Evolutionary conservation across 139 green algal genomes (phyloP).

Genomic region (Astrephomene gubernaculifera): DNA sequence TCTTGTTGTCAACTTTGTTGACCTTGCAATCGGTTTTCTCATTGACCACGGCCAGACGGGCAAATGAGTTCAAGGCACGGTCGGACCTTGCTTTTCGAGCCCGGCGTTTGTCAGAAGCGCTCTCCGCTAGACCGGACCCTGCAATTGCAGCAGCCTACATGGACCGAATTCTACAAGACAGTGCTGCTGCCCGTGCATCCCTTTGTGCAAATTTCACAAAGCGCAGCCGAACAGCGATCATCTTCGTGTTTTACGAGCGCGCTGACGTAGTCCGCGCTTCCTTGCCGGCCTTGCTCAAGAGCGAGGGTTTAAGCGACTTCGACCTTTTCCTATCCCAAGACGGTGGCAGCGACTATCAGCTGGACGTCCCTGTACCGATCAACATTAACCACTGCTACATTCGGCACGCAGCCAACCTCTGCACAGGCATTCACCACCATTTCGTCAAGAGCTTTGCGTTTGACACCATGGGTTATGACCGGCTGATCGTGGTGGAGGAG

Average conservation of each 20-base stretch:
- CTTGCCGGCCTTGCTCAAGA: neutral
- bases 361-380: neutral
- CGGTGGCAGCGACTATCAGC: neutral
- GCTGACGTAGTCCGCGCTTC: neutral
- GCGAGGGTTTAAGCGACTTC: neutral
- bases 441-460: slow-evolving; percentile 17
- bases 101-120: too few relatives aligned
- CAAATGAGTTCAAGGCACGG: too few relatives aligned
- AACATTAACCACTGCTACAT: neutral
- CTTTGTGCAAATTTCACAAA: neutral
- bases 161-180: neutral
- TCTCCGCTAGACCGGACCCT: too few relatives aligned
- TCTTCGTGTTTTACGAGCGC: slow-evolving; percentile 10
- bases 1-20: too few relatives aligned
- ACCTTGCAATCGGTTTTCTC: too few relatives aligned
- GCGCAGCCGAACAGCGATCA: neutral
- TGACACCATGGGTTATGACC: slow-evolving; percentile 9
- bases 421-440: slow-evolving; percentile 9
- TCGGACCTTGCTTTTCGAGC: too few relatives aligned
- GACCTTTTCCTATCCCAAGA: slow-evolving; percentile 23
- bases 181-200: neutral
- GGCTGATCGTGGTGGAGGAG: slow-evolving; percentile 14
- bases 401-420: neutral
- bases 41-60: too few relatives aligned
- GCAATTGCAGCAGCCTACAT: neutral